phyloP scores from a whole-genome alignment of 1,284 basidiomycete species.

The Porodaedalea pini region DNA sequence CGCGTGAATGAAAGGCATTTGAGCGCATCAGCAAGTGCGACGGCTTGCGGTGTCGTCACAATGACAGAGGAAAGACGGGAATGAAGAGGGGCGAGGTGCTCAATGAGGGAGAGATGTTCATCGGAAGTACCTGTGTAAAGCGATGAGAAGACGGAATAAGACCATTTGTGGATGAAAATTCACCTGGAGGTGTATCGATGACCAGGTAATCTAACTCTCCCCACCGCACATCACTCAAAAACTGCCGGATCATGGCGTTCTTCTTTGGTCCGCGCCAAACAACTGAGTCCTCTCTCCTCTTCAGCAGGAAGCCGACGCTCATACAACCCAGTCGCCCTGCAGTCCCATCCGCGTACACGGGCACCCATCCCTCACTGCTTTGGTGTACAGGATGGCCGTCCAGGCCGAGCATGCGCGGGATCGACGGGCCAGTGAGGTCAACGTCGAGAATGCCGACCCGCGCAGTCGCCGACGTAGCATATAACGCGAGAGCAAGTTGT shows the following conservation, averaged over 20 bases:
- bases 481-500: constrained; percentile 88
- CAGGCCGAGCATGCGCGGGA: constrained; percentile 96
- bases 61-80: constrained; percentile 79
- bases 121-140: constrained; percentile 82
- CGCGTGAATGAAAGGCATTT: constrained; percentile 96
- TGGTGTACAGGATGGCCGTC: constrained; percentile 87
- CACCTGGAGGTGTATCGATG: constrained; percentile 96
- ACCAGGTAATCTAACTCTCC: constrained; percentile 95
- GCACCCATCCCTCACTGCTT: constrained; percentile 95
- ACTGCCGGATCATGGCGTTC: constrained; percentile 99
- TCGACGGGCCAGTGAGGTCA: constrained; percentile 94
- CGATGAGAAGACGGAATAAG: not conserved
- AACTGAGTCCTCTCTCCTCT: constrained; percentile 87
- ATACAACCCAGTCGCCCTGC: constrained; percentile 83
- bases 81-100: constrained; percentile 87
- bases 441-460: constrained; percentile 92
- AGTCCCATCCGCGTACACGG: constrained; percentile 85
- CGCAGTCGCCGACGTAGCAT: constrained; percentile 58
- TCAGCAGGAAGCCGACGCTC: constrained; percentile 94
- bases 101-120: constrained; percentile 94
- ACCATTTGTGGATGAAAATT: constrained; percentile 11
- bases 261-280: constrained; percentile 99
- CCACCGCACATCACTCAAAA: constrained; percentile 95
- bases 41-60: constrained; percentile 97
- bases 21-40: constrained; percentile 91